Evolutionary conservation across 2,329 filamentous ascomycete genomes (phyloP).

Genomic region (Neonectria ditissima): DNA sequence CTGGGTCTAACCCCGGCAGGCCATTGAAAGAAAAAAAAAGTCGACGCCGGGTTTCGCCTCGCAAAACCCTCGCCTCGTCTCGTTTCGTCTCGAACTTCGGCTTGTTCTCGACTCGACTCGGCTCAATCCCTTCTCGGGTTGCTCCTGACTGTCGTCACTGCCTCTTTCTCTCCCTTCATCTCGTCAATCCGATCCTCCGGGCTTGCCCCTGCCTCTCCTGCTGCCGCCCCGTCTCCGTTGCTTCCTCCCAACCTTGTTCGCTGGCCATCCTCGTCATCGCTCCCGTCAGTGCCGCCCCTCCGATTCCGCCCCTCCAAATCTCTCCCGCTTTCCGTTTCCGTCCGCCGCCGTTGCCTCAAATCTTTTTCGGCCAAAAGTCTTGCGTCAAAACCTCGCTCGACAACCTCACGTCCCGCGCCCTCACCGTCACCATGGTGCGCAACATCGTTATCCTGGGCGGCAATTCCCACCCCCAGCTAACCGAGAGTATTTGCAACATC

Average conservation of each 20-base stretch:
- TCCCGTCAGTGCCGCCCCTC: constrained; percentile 35
- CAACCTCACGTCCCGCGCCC: constrained; percentile 25
- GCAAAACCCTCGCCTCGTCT: constrained; percentile 33
- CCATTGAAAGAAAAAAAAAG: constrained; percentile 41
- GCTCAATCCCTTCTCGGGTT: constrained; percentile 33
- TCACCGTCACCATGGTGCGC: constrained; percentile 77
- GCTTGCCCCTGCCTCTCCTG: background rate
- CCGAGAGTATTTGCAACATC: constrained; percentile 87
- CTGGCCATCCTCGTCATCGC: constrained; percentile 29
- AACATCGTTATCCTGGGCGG: constrained; percentile 95
- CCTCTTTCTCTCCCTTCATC: background rate
- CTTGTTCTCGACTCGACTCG: constrained; percentile 31
- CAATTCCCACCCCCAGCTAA: constrained; percentile 89
- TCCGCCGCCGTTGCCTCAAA: constrained; percentile 39
- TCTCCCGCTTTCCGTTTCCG: constrained; percentile 44
- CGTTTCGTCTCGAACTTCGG: constrained; percentile 32
- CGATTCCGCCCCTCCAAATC: constrained; percentile 44
- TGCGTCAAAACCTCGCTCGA: constrained; percentile 16
- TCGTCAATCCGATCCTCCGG: background rate
- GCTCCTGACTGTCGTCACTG: constrained; percentile 17
- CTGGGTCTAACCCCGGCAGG: constrained; percentile 34
- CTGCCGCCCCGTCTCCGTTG: constrained; percentile 23
- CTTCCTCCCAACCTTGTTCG: constrained; percentile 23
- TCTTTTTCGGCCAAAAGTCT: constrained; percentile 39
- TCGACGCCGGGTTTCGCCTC: constrained; percentile 33